These are phyloP conservation scores for Clausena lansium DNA, from an alignment of 345 rosid species.

Conservation along the genomic window DNA sequence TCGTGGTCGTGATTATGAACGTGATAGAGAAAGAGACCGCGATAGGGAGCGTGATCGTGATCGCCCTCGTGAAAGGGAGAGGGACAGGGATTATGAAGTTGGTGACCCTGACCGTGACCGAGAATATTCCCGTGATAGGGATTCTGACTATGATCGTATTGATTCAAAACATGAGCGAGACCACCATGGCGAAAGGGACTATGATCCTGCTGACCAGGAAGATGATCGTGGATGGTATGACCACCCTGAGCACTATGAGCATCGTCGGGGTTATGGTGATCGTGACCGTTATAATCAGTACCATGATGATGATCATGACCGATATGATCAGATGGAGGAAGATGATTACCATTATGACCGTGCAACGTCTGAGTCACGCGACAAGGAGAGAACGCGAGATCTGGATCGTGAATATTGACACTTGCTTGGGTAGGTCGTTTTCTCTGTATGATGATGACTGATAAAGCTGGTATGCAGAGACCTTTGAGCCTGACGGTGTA, in stretches of 20 bases:
- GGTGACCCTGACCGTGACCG: conserved; percentile 51
- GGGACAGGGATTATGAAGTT: conserved; percentile 51
- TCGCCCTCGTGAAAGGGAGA: conserved; percentile 36
- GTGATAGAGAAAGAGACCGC: conserved; percentile 56
- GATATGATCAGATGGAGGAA: conserved; percentile 57
- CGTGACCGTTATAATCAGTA: conserved; percentile 67
- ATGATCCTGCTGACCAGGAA: conserved; percentile 51
- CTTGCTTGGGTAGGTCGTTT: conserved; percentile 24
- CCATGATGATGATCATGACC: conserved; percentile 45
- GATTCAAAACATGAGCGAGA: conserved; percentile 64
- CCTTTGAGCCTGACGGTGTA: neutral
- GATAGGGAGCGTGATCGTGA: conserved; percentile 52
- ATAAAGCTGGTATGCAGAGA: neutral
- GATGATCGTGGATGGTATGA: conserved; percentile 57
- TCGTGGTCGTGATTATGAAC: conserved; percentile 38
- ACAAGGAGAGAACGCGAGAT: conserved; percentile 20
- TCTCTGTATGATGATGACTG: conserved; percentile 26
- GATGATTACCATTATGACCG: conserved; percentile 63
- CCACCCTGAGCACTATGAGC: conserved; percentile 55
- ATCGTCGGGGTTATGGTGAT: conserved; percentile 48
- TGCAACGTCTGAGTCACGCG: conserved; percentile 34
- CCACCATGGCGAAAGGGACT: conserved; percentile 53
- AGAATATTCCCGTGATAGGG: conserved; percentile 63
- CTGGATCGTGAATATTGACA: conserved; percentile 32
- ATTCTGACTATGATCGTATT: conserved; percentile 52